These are phyloP conservation scores for Lanzia echinophila DNA, from an alignment of 2,329 filamentous ascomycete species.

Conservation along the genomic window DNA sequence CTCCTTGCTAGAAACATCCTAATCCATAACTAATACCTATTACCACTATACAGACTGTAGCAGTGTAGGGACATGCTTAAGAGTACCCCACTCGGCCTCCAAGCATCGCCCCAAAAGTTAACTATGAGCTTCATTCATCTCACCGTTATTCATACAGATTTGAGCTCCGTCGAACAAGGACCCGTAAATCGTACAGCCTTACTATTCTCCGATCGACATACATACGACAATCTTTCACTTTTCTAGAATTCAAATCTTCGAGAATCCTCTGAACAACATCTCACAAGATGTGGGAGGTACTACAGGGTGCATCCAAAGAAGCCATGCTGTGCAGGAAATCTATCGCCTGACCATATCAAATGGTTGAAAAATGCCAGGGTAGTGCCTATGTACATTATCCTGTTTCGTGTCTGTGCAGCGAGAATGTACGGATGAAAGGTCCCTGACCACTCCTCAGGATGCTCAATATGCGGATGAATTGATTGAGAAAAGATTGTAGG, in stretches of 20 bases:
- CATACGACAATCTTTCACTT: conserved; percentile 9
- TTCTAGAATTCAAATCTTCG: conserved; percentile 5
- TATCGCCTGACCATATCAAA: conserved; percentile 13
- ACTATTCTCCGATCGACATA: conserved; percentile 11
- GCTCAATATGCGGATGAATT: not conserved
- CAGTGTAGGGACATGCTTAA: not conserved
- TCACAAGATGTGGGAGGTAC: conserved; percentile 1
- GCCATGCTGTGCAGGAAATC: conserved; percentile 6
- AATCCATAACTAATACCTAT: not conserved
- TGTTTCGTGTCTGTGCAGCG: conserved; percentile 5
- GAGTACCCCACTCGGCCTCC: not conserved
- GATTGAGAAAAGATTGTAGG: not conserved
- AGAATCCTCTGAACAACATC: conserved; percentile 4
- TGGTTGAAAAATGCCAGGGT: conserved; percentile 5
- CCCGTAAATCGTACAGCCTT: conserved; percentile 10
- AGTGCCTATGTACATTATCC: conserved; percentile 6
- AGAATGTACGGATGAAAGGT: not conserved
- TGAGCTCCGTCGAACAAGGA: not conserved
- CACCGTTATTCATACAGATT: not conserved
- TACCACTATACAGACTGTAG: no score
- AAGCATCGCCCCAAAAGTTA: not conserved
- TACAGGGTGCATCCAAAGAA: conserved; percentile 4
- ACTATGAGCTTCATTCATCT: not conserved
- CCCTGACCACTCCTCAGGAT: not conserved
- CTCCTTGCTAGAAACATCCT: not conserved